These are phyloP conservation scores for Camelina neglecta DNA, from an alignment of 345 rosid species.

Conservation along the genomic window DNA sequence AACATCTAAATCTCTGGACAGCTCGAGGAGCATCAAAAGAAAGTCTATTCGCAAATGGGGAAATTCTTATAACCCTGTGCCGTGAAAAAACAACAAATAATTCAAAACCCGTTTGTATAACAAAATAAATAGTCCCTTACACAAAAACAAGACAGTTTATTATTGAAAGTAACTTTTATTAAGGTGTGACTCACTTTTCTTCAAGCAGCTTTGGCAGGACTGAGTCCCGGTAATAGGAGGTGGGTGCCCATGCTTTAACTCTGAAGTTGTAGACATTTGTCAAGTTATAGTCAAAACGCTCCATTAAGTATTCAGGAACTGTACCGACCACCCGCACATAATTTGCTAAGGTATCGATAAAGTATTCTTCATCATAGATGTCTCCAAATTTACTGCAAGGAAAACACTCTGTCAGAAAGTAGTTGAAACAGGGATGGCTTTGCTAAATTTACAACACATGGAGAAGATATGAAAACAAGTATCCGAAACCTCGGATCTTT, in stretches of 20 bases:
- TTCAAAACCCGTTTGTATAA: conserved; percentile 11
- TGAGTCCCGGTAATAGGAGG: conserved; percentile 76
- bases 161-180: neutral
- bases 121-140: neutral
- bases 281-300: conserved; percentile 88
- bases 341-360: conserved; percentile 64
- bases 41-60: conserved; percentile 97
- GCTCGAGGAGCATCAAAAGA: conserved; percentile 92
- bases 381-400: conserved; percentile 75
- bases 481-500: conserved; percentile 81
- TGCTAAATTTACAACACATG: neutral
- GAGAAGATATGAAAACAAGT: conserved; percentile 4
- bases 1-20: conserved; percentile 87
- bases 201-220: conserved; percentile 88
- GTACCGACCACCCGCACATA: conserved; percentile 77
- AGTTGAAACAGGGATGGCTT: neutral
- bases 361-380: conserved; percentile 87
- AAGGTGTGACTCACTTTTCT: conserved; percentile 75
- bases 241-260: conserved; percentile 95
- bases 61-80: conserved; percentile 88
- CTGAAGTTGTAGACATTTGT: conserved; percentile 91
- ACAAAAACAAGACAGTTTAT: conserved; percentile 2
- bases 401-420: conserved; percentile 30
- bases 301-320: conserved; percentile 92
- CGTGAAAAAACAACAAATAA: neutral